Evolutionary conservation across 1,139 yeast species (phyloP), one percentile per base, ranked within the genome.

Genomic region (Pichia inconspicua): DNA sequence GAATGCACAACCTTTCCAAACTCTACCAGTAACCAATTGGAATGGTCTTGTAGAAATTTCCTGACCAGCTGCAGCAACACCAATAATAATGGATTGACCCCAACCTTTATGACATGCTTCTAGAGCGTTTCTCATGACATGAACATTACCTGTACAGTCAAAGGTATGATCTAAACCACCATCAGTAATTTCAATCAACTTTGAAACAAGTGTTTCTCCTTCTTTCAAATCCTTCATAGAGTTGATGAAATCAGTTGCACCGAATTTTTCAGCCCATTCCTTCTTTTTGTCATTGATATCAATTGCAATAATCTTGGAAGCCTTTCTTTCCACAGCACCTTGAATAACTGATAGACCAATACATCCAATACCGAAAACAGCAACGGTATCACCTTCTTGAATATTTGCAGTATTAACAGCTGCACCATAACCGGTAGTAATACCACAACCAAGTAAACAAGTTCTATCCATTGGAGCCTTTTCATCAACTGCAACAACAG

Each of bases 71-170:
- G 96, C 96, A 43, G 98, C 98, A 59, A 94, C 98, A 66, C 98
- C 98, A 65, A 92, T 92, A 62, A 92, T 75, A 60, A 92, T 76
- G 27, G 96, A 88, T 62, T 83, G 80, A 69, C 98, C 98, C 97
- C 98, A 94, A 56, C 98, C 98, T 73, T 90, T 90, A 75, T 92
- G 97, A 68, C 96, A 88, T 36, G 96, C 88, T 73, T 92, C 97
- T 58, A 92, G 77, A 22, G 98, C 98, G 63, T 80, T 74, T 72
- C 97, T 82, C 98, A 92, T 92, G 47, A 92, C 98, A 43, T 78
- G 69, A 53, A 84, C 92, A 65, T 92, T 94, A 72, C 98, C 98
- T 48, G 98, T 92, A 75, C 97, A 90, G 72, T 94, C 98, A 65
- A 92, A 92, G 38, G 97, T 90, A 72, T 68, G 88, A 64, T 92